Base-by-base conservation (phyloP, 805 yeast genomes). In the Spathaspora sp. region DNA sequence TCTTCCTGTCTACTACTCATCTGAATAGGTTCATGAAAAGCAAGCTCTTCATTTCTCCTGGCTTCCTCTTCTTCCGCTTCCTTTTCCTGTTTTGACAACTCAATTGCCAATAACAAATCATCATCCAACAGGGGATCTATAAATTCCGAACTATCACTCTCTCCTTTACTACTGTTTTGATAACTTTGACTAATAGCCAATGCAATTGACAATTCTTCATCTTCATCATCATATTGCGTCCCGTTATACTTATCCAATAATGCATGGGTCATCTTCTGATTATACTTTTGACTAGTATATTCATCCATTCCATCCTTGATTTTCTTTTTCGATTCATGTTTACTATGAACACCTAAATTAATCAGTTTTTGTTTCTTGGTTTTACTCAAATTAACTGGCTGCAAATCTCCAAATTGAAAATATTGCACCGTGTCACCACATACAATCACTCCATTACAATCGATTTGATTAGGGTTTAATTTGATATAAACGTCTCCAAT, bases 231-330 rank as follows among this genome's bases (percentile, higher is more conserved):
- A 14, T 60, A 58, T 2, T 61, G 60, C 16, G 61, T 60, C 2
- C 85, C 85, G 57, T 80, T 80, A 58, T 71, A 80, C 61, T 73
- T 78, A 35, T 72, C 72, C 26, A 77, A 56, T 48, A 76, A 60
- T 10, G 54, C 53, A 6, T 64, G 60, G 7, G 60, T 54, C 52
- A 66, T 57, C 12, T 55, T 53, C 31, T 57, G 52, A 19, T 58
- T 53, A 51, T 65, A 65, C 48, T 65, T 60, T 20, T 60, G 64
- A 28, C 57, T 52, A 42, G 70, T 70, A 53, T 69, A 74, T 31
- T 73, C 78, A 4, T 69, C 73, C 29, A 72, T 58, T 39, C 70
- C 70, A 31, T 67, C 67, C 54, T 66, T 57, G 58, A 67, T 63
- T 52, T 67, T 61, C 56, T 61, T 48, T 52, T 61, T 48, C 2